phyloP scores from a whole-genome alignment of 495 filamentous ascomycete genomes.

The Trichoderma parareesei region DNA sequence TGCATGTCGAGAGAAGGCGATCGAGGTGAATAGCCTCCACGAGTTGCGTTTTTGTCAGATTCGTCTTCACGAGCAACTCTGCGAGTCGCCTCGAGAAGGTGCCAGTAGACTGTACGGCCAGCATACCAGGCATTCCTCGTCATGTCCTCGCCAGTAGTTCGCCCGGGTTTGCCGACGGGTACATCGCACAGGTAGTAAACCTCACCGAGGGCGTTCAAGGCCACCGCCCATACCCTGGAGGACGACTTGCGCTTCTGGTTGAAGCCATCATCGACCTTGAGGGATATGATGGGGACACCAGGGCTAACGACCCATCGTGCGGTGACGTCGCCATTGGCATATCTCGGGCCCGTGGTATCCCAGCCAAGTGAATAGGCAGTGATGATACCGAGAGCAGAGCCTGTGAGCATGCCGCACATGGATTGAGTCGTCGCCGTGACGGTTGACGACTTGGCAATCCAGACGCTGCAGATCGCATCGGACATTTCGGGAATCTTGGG shows the following conservation, averaged over 20 bases:
- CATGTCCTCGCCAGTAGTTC: slow-evolving; percentile 45
- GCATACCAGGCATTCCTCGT: slow-evolving; percentile 63
- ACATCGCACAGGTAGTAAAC: slow-evolving; percentile 72
- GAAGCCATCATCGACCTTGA: slow-evolving; percentile 78
- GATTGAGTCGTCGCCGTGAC: slow-evolving; percentile 68
- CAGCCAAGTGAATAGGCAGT: slow-evolving; percentile 72
- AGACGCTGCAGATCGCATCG: slow-evolving; percentile 66
- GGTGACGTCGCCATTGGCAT: slow-evolving; percentile 66
- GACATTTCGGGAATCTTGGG: slow-evolving; percentile 55
- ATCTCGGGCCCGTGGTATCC: slow-evolving; percentile 55
- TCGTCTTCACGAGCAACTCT: slow-evolving; percentile 59
- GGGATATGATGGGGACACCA: slow-evolving; percentile 81
- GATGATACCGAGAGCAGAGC: slow-evolving; percentile 80
- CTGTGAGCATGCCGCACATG: slow-evolving; percentile 71
- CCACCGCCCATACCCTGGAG: slow-evolving; percentile 75
- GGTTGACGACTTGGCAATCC: slow-evolving; percentile 79
- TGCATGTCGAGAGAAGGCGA: slow-evolving; percentile 50
- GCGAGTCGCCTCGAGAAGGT: slow-evolving; percentile 65
- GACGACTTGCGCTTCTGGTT: slow-evolving; percentile 56
- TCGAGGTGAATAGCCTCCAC: slow-evolving; percentile 40
- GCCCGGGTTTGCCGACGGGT: slow-evolving; percentile 36
- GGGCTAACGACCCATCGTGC: slow-evolving; percentile 84
- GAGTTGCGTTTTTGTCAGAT: slow-evolving; percentile 46
- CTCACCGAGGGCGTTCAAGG: slow-evolving; percentile 86
- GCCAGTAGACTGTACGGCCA: slow-evolving; percentile 72